A percentile compares a stretch with the other conserved stretches of the same genome.
phyloP scores from a whole-genome alignment of 108 stramenopile genomes.

The Schizochytrium sp. region DNA sequence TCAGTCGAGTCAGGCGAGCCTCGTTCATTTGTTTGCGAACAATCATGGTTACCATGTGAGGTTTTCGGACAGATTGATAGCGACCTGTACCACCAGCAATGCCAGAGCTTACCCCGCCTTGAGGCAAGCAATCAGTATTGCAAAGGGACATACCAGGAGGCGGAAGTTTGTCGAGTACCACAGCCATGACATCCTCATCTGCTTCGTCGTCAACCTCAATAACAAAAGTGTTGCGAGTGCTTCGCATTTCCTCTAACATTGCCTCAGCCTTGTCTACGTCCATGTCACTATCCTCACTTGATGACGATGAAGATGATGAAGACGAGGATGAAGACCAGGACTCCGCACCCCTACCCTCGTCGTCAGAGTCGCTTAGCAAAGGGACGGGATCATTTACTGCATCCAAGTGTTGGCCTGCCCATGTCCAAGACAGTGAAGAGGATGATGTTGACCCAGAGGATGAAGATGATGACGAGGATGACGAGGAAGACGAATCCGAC shows the following conservation, averaged over 20 bases:
- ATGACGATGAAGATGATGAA: conserved; percentile 21
- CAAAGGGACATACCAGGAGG: conserved; percentile 81
- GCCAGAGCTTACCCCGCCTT: conserved; percentile 79
- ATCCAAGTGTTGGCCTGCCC: conserved; percentile 7
- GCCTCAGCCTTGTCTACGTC: background rate
- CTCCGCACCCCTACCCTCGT: background rate
- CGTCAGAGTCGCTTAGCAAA: conserved; percentile 37
- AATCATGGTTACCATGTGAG: conserved; percentile 87
- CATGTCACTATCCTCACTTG: conserved; percentile 38
- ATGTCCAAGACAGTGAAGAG: conserved; percentile 18
- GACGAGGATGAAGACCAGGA: conserved; percentile 49
- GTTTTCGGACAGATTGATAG: conserved; percentile 68
- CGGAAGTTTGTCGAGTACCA: conserved; percentile 81
- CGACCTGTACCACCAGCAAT: conserved; percentile 66
- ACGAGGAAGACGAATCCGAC: background rate
- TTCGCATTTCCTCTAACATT: background rate
- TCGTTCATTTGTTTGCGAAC: conserved; percentile 85
- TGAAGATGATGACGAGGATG: background rate
- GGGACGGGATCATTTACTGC: conserved; percentile 5
- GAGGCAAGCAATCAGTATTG: conserved; percentile 83
- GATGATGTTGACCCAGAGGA: background rate
- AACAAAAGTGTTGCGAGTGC: conserved; percentile 73
- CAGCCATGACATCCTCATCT: conserved; percentile 86
- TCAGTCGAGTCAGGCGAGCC: conserved; percentile 82
- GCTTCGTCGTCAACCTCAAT: conserved; percentile 91